Evolutionary conservation across 2,329 filamentous ascomycete species (phyloP).

Genomic region (Xylariaceae sp.): DNA sequence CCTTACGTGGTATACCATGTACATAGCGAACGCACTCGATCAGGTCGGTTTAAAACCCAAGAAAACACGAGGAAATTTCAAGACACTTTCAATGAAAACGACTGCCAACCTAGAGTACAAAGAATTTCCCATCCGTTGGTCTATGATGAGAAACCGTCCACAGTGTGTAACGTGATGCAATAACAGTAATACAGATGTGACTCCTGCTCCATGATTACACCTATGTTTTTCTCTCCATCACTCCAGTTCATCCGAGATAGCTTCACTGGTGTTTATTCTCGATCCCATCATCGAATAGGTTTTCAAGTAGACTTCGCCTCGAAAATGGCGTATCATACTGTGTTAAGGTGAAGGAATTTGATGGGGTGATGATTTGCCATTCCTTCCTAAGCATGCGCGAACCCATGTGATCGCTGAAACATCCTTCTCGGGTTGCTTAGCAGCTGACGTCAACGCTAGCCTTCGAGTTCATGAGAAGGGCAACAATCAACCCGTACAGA

Average conservation of each 20-base stretch:
- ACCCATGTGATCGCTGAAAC: background rate
- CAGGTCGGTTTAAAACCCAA: too few relatives aligned
- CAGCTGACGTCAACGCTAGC: slow-evolving; percentile 61
- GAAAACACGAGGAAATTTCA: slow-evolving; percentile 5
- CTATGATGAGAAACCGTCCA: slow-evolving; percentile 26
- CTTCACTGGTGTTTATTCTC: background rate
- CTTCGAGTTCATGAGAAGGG: slow-evolving; percentile 99
- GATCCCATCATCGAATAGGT: background rate
- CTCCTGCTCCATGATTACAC: slow-evolving; percentile 21
- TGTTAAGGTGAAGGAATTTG: background rate
- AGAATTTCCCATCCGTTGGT: slow-evolving; percentile 25
- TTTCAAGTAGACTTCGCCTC: slow-evolving; percentile 5
- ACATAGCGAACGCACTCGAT: too few relatives aligned
- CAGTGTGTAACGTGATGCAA: slow-evolving; percentile 24
- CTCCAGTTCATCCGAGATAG: slow-evolving; percentile 4
- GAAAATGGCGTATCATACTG: background rate
- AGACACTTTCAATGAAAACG: slow-evolving; percentile 20
- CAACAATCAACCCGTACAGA: slow-evolving; percentile 98
- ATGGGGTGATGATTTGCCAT: slow-evolving; percentile 14
- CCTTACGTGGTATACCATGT: too few relatives aligned
- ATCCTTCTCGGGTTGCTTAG: slow-evolving; percentile 33
- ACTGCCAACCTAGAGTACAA: slow-evolving; percentile 32
- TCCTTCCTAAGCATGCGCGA: slow-evolving; percentile 4
- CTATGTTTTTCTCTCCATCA: slow-evolving; percentile 14
- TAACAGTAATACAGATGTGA: slow-evolving; percentile 29